Base-by-base conservation (phyloP, 768 basidiomycete genomes). In the Chalciporus chontae region DNA sequence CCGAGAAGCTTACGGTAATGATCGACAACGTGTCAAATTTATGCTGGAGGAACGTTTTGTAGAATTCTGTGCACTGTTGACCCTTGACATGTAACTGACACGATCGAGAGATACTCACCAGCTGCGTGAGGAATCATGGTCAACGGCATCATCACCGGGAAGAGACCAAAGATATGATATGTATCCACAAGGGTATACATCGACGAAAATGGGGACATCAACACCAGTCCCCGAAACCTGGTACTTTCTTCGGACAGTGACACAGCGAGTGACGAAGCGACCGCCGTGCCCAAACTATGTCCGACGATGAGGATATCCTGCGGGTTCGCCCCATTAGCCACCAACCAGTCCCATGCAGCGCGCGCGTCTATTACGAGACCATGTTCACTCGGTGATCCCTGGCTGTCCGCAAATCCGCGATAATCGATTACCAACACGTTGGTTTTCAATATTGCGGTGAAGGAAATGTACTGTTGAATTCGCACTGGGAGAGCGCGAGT, bases 381-480 rank as follows among this genome's bases (percentile, higher is more conserved):
- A 10, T 64, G 66, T 65, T 94, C 87, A 21, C 79, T 84, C 0
- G 95, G 95, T 0, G 68, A 66, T 1, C 92, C 91, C 1, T 79
- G 77, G 47, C 91, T 94, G 61, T 97, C 94, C 2, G 74, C 95
- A 59, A 87, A 98, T 2, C 94, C 94, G 43, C 94, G 81, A 65
- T 97, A 98, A 69, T 98, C 95, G 31, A 91, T 81, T 1, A 82
- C 83, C 21, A 97, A 71, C 13, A 96, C 84, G 64, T 94, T 94
- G 17, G 79, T 79, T 15, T 73, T 71, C 7, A 90, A 70, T 1
- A 85, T 78, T 3, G 83, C 77, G 0, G 87, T 76, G 60, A 85
- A 84, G 0, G 78, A 74, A 15, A 75, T 69, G 62, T 91, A 91
- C 34, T 83, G 76, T 15, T 74, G 76, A n/a, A 94, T 73, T 10